phyloP scores from a whole-genome alignment of 2,329 filamentous ascomycete species.

The Pezicula radicicola region DNA sequence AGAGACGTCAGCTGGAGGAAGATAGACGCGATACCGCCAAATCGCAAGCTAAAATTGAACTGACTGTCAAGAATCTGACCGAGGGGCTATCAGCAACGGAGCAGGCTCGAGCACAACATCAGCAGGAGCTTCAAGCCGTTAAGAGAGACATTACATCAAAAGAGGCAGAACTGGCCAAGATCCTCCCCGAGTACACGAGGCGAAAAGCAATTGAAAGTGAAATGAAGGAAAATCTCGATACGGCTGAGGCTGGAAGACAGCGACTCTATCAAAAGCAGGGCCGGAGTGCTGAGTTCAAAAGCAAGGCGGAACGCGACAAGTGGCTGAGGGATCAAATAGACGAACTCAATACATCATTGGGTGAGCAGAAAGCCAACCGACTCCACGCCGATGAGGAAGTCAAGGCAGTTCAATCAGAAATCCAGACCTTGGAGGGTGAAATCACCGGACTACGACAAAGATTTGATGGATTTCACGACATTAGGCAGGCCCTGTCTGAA shows the following conservation, averaged over 20 bases:
- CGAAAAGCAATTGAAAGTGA: slow-evolving; percentile 71
- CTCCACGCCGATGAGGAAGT: slow-evolving; percentile 86
- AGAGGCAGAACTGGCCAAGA: slow-evolving; percentile 69
- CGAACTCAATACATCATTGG: slow-evolving; percentile 72
- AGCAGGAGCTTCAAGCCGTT: slow-evolving; percentile 68
- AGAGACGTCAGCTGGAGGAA: slow-evolving; percentile 83
- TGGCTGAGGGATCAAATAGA: slow-evolving; percentile 79
- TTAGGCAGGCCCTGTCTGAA: slow-evolving; percentile 69
- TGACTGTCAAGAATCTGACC: slow-evolving; percentile 78
- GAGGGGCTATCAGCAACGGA: slow-evolving; percentile 80
- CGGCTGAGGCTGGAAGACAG: slow-evolving; percentile 70
- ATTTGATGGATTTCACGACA: slow-evolving; percentile 76
- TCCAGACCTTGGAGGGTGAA: slow-evolving; percentile 69
- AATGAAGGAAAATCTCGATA: slow-evolving; percentile 68
- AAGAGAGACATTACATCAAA: slow-evolving; percentile 71
- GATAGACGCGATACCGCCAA: slow-evolving; percentile 83
- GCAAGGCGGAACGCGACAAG: slow-evolving; percentile 82
- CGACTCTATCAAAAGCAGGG: slow-evolving; percentile 91
- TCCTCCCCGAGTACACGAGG: slow-evolving; percentile 75
- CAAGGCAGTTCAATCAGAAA: slow-evolving; percentile 64
- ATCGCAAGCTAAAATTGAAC: slow-evolving; percentile 77
- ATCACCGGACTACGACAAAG: slow-evolving; percentile 67
- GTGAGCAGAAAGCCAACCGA: slow-evolving; percentile 78
- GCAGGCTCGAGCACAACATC: slow-evolving; percentile 67
- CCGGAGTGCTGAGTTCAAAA: slow-evolving; percentile 81